Evolutionary conservation across 2,329 filamentous ascomycete genomes (phyloP).

Genomic region (Cercospora sp.): DNA sequence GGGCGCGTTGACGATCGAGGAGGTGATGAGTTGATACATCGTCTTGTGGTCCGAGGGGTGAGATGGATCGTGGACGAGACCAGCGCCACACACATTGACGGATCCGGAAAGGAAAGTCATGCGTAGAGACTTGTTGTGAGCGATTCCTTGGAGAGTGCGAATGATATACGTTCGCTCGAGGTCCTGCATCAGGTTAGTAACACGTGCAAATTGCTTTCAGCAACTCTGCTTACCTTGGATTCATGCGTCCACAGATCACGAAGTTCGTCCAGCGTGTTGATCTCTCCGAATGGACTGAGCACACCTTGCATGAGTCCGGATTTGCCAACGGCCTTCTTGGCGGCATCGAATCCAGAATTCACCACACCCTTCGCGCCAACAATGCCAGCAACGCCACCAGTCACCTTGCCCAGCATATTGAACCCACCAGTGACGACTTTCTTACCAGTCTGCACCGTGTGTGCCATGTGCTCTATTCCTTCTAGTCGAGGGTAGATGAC

Average conservation of each 20-base stretch:
- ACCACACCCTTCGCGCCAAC: slow-evolving; percentile 94
- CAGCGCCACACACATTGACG: slow-evolving; percentile 88
- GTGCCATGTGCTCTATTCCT: slow-evolving; percentile 84
- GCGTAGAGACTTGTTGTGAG: slow-evolving; percentile 89
- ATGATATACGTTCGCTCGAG: slow-evolving; percentile 96
- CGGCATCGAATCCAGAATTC: slow-evolving; percentile 85
- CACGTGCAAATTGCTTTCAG: slow-evolving; percentile 9
- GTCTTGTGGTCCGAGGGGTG: slow-evolving; percentile 95
- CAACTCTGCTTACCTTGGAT: slow-evolving; percentile 63
- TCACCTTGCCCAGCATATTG: slow-evolving; percentile 92
- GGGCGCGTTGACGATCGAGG: slow-evolving; percentile 86
- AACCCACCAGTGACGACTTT: slow-evolving; percentile 95
- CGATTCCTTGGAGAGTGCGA: slow-evolving; percentile 89
- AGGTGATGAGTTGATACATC: slow-evolving; percentile 97
- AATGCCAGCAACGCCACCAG: slow-evolving; percentile 89
- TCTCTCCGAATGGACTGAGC: slow-evolving; percentile 91
- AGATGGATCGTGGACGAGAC: slow-evolving; percentile 88
- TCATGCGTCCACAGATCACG: slow-evolving; percentile 98
- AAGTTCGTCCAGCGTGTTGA: slow-evolving; percentile 90
- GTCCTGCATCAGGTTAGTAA: slow-evolving; percentile 55
- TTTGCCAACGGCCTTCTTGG: slow-evolving; percentile 96
- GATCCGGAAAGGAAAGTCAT: slow-evolving; percentile 96
- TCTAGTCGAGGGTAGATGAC: slow-evolving; percentile 89
- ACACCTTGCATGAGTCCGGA: slow-evolving; percentile 93
- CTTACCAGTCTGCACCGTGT: slow-evolving; percentile 91